Evolutionary conservation across 129 eudicot species (phyloP).

Genomic region (Tagetes erecta): DNA sequence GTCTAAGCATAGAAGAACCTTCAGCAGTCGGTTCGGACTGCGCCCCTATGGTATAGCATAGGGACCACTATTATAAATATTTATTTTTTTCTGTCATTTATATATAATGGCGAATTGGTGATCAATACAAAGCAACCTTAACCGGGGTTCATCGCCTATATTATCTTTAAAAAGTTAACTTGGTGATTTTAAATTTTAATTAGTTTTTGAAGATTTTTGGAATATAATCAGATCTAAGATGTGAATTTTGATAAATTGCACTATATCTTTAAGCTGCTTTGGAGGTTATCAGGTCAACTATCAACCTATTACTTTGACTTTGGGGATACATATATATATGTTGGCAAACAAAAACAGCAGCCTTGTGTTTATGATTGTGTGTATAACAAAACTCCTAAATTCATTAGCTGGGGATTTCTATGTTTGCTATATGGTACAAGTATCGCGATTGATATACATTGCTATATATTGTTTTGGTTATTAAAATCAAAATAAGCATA

Average conservation of each 20-base stretch:
- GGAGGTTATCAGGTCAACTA: background rate
- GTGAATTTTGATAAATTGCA: background rate
- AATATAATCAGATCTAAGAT: background rate
- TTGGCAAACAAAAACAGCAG: background rate
- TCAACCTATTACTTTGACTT: background rate
- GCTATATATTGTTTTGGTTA: background rate
- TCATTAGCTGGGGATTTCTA: background rate
- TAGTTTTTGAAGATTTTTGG: background rate
- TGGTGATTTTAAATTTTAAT: background rate
- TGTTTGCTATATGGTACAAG: constrained; percentile 6
- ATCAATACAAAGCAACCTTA: too few species aligned
- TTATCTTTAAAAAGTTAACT: background rate
- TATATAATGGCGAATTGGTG: too few species aligned
- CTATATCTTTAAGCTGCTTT: background rate
- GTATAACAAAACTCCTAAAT: too few species aligned
- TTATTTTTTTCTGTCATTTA: too few species aligned
- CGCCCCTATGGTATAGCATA: too few species aligned
- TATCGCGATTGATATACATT: background rate
- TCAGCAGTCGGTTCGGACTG: too few species aligned
- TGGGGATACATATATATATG: background rate
- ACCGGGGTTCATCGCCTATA: background rate
- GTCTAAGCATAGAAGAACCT: too few species aligned
- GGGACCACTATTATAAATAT: too few species aligned
- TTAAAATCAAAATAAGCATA: background rate
- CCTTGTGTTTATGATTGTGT: background rate